These are phyloP conservation scores for Pichia sp. DNA, from an alignment of 1,139 yeast species.

Conservation along the genomic window DNA sequence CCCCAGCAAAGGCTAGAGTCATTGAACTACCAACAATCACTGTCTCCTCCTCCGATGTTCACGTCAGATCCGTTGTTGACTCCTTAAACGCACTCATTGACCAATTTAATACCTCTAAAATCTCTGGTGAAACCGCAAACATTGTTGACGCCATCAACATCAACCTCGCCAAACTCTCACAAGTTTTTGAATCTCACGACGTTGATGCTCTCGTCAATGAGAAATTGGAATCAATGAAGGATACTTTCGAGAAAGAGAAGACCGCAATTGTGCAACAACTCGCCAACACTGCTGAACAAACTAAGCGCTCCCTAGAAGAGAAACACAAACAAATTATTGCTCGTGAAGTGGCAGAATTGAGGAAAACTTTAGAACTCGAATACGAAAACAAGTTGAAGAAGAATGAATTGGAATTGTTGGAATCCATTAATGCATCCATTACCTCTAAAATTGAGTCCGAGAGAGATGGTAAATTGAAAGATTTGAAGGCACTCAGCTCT, in stretches of 20 bases:
- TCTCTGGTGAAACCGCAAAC: conserved; percentile 19
- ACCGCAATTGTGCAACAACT: conserved; percentile 43
- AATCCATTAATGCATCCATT: conserved; percentile 61
- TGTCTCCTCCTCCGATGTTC: conserved; percentile 26
- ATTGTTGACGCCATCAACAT: too few species aligned
- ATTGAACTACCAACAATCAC: conserved; percentile 23
- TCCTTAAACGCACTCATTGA: conserved; percentile 30
- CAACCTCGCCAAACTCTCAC: too few species aligned
- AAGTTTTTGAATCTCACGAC: too few species aligned
- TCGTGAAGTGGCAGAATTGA: conserved; percentile 64
- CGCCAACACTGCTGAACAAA: conserved; percentile 41
- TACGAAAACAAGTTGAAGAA: conserved; percentile 73
- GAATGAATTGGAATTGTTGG: conserved; percentile 65
- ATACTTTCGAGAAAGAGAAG: conserved; percentile 51
- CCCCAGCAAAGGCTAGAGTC: too few species aligned
- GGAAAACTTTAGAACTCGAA: conserved; percentile 60
- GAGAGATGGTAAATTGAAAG: conserved; percentile 72
- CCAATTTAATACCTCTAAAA: conserved; percentile 25
- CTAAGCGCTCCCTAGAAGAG: conserved; percentile 56
- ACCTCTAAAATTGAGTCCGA: conserved; percentile 65
- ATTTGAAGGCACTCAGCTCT: conserved; percentile 52
- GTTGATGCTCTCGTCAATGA: conserved; percentile 35
- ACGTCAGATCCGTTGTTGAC: conserved; percentile 26
- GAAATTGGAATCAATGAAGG: conserved; percentile 35
- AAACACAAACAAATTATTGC: conserved; percentile 55